Conservation (phyloP, 1,284 basidiomycete genomes). For the Rhodotorula sp. region DNA sequence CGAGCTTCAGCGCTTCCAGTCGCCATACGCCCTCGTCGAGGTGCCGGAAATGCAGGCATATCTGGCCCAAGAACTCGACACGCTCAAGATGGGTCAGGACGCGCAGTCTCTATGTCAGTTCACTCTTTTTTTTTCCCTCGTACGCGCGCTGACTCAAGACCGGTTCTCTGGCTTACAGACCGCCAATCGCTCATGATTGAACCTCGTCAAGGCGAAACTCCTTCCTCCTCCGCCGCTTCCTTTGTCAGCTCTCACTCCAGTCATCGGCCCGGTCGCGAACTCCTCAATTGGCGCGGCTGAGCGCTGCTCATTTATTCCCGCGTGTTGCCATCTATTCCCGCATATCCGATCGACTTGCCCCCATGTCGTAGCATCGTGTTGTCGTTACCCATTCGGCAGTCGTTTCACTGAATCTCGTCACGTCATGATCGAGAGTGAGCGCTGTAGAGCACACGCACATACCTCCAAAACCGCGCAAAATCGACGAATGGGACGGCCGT, state of each 20-base stretch:
- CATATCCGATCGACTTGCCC: too few species aligned
- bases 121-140: neutral
- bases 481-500: too few species aligned
- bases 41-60: slow-evolving; percentile 81
- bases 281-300: slow-evolving; percentile 18
- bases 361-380: neutral
- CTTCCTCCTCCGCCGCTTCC: slow-evolving; percentile 9
- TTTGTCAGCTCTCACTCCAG: slow-evolving; percentile 6
- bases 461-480: too few species aligned
- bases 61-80: slow-evolving; percentile 51
- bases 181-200: slow-evolving; percentile 38
- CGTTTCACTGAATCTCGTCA: too few species aligned
- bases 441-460: too few species aligned
- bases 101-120: slow-evolving; percentile 31
- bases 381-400: neutral
- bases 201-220: slow-evolving; percentile 9
- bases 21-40: slow-evolving; percentile 74
- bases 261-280: slow-evolving; percentile 1
- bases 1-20: slow-evolving; percentile 91
- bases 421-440: too few species aligned
- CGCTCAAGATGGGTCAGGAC: slow-evolving; percentile 32
- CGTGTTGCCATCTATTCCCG: too few species aligned
- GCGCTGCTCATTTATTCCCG: neutral
- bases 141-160: neutral
- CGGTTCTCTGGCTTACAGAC: slow-evolving; percentile 5